Percentiles rank a stretch among this genome's conserved stretches.
Evolutionary conservation across 148 eudicot genomes (phyloP).

Genomic region (Pharnaceum exiguum): DNA sequence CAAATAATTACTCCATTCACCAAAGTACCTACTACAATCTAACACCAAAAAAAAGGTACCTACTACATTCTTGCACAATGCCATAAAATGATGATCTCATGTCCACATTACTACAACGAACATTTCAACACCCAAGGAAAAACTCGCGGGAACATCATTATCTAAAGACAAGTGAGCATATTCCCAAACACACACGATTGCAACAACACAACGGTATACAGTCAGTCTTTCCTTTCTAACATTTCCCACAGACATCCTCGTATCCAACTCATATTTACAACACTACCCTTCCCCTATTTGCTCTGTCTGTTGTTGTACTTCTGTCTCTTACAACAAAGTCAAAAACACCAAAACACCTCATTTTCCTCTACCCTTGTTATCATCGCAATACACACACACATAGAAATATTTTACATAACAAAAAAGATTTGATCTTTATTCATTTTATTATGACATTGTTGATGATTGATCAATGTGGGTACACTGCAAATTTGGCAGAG

Average conservation of each 20-base stretch:
- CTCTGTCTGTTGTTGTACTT: background rate
- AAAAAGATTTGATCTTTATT: background rate
- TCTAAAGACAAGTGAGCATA: no score
- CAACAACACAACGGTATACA: background rate
- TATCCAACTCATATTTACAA: conserved; percentile 14
- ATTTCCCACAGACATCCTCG: conserved; percentile 1
- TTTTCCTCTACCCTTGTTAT: conserved; percentile 9
- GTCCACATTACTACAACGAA: no score
- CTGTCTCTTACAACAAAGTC: conserved; percentile 19
- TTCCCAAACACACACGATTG: background rate
- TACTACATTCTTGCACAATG: no score
- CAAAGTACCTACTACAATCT: no score
- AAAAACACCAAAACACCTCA: conserved; percentile 13
- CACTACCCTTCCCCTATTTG: background rate
- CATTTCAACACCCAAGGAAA: no score
- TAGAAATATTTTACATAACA: conserved; percentile 2
- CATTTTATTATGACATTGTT: background rate
- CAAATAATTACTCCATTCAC: no score
- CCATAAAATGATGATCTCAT: no score
- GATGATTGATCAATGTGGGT: conserved; percentile 15
- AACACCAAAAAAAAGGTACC: no score
- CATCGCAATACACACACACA: conserved; percentile 9
- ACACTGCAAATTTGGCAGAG: background rate
- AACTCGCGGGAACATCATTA: no score
- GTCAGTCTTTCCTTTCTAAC: background rate